Conservation (phyloP, 2,329 filamentous ascomycete genomes). For the Epichloe festucae region DNA sequence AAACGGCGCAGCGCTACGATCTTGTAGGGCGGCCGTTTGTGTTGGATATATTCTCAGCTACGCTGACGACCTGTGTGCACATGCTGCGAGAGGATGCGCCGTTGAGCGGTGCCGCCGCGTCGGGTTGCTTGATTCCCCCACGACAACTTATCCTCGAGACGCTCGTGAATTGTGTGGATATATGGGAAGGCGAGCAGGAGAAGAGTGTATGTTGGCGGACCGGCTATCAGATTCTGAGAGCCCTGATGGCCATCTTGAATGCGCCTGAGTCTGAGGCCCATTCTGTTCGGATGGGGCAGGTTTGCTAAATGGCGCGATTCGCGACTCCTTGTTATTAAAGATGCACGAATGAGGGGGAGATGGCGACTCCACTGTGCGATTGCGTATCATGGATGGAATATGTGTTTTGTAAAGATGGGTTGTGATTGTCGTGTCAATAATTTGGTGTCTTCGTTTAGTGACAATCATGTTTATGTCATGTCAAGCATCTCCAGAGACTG, state of each 20-base stretch:
- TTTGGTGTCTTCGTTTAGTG: too few species aligned
- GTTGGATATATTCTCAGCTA: conserved; percentile 23
- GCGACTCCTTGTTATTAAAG: too few species aligned
- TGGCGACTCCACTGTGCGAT: too few species aligned
- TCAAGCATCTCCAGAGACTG: too few species aligned
- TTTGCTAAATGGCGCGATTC: background rate
- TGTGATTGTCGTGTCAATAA: too few species aligned
- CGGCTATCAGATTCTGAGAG: conserved; percentile 19
- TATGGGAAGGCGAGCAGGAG: conserved; percentile 22
- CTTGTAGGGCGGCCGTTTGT: conserved; percentile 22
- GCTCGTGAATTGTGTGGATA: conserved; percentile 19
- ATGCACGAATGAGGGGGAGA: background rate
- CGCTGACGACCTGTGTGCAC: conserved; percentile 21
- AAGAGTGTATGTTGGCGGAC: conserved; percentile 24
- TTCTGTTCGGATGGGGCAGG: conserved; percentile 5
- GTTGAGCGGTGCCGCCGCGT: conserved; percentile 14
- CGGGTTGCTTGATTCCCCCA: conserved; percentile 19
- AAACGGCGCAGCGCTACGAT: conserved; percentile 14
- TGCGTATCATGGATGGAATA: too few species aligned
- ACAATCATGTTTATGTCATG: too few species aligned
- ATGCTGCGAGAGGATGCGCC: conserved; percentile 22
- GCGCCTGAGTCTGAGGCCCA: background rate
- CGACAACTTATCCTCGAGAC: conserved; percentile 24
- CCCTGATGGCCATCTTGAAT: background rate
- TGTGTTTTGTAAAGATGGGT: too few species aligned